Percentiles rank a stretch among this genome's conserved stretches.
phyloP scores from a whole-genome alignment of 495 filamentous ascomycete genomes.

The Penicillium longicatenatum region DNA sequence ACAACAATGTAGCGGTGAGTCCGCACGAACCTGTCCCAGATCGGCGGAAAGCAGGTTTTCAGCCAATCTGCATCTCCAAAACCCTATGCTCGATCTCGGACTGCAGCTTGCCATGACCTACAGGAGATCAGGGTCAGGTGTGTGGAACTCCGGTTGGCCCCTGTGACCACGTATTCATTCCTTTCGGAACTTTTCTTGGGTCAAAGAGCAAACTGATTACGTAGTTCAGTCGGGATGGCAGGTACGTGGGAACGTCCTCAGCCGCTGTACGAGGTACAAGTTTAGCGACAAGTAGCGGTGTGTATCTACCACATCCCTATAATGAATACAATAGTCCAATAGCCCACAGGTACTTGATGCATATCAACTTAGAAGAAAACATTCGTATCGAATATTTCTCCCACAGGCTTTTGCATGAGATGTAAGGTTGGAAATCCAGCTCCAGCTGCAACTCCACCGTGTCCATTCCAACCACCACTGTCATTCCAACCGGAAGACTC shows the following conservation, averaged over 20 bases:
- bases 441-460: background rate
- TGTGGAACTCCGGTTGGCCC: background rate
- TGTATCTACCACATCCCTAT: background rate
- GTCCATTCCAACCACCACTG: background rate
- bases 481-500: background rate
- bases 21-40: conserved; percentile 7
- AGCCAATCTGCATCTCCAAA: background rate
- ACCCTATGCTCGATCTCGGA: conserved; percentile 4
- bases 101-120: conserved; percentile 7
- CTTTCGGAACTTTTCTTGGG: background rate
- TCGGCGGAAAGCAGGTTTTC: conserved; percentile 7
- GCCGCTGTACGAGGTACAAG: background rate
- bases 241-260: background rate
- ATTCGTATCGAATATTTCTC: background rate
- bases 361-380: too few species aligned
- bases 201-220: background rate
- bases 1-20: conserved; percentile 11
- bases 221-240: background rate
- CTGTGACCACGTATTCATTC: background rate
- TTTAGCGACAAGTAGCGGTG: conserved; percentile 8
- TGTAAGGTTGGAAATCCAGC: background rate
- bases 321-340: background rate
- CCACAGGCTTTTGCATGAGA: background rate
- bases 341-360: background rate
- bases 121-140: conserved; percentile 7